phyloP scores from a whole-genome alignment of 1,284 basidiomycete genomes.

The Sanghuangporus sanghuang region DNA sequence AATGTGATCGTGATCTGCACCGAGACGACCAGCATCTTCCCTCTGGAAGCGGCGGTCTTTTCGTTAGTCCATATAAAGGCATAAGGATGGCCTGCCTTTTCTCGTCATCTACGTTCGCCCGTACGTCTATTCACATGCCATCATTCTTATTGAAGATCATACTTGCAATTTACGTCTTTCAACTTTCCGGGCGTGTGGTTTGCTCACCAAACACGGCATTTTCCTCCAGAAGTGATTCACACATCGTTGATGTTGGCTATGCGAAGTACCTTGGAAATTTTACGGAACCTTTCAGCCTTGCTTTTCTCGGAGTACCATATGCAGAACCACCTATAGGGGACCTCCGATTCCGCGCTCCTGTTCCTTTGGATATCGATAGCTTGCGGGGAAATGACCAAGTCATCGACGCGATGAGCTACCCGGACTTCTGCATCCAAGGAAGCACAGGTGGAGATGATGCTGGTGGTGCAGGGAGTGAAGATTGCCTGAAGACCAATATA shows the following conservation, averaged over 20 bases:
- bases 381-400: conserved; percentile 34
- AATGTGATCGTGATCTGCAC: background rate
- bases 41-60: background rate
- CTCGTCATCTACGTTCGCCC: background rate
- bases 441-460: conserved; percentile 43
- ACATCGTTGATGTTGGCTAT: conserved; percentile 22
- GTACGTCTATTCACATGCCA: background rate
- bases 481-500: conserved; percentile 41
- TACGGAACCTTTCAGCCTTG: conserved; percentile 46
- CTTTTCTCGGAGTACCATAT: conserved; percentile 46
- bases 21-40: background rate
- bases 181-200: background rate
- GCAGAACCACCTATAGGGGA: conserved; percentile 36
- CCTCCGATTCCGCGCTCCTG: conserved; percentile 35
- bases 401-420: conserved; percentile 45
- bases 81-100: background rate
- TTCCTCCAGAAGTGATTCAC: background rate
- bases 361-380: conserved; percentile 29
- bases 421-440: conserved; percentile 55
- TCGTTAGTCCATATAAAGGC: background rate
- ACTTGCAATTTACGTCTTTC: too few relatives aligned
- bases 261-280: conserved; percentile 43
- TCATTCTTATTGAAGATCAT: background rate
- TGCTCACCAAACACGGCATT: background rate
- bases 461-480: conserved; percentile 57